Base-by-base conservation (phyloP, 768 basidiomycete species). In the Tremella mesenterica region DNA sequence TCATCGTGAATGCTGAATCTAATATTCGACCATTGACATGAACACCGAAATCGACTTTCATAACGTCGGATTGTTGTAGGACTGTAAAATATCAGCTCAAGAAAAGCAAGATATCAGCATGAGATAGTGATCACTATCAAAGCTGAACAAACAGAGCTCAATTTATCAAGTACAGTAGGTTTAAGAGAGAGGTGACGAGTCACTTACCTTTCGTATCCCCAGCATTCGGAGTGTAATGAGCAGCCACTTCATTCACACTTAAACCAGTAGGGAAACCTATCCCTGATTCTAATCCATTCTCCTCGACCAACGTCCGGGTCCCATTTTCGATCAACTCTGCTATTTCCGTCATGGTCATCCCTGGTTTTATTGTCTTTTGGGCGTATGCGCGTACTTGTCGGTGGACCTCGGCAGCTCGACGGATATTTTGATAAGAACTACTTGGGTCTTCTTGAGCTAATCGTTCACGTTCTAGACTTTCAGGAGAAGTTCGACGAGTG, bases 31-130 rank as follows among this genome's bases (percentile, higher is more conserved):
- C 95, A 65, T 86, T 86, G 30, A 97, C 91, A 59, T 99, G 95
- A 2, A 97, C 91, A 47, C 95, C 95, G 64, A 99, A 81, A 69
- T 99, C 95, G 44, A 99, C 90, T 76, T 99, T 97, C 58, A 99
- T 77, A 16, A 96, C 85, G 67, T 97, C 93, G 31, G 83, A 82
- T 52, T 81, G 75, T 69, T 85, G 79, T 29, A 97, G 76, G 23
- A 91, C 92, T 92, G 69, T 26, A 38, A n/a, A 5, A 18, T 50
- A 58, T 51, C 34, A 64, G 60, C 58, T 53, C 3, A n/a, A n/a
- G n/a, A n/a, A n/a, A n/a, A n/a, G n/a, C n/a, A n/a, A n/a, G n/a
- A n/a, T n/a, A n/a, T n/a, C n/a, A 16, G 44, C 39, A 36, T 2
- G 31, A 14, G 27, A 9, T 23, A 41, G 25, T 13, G 8, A 9